A percentile compares a stretch with the other conserved stretches of the same genome.
Evolutionary conservation across 2,329 filamentous ascomycete genomes (phyloP).

Genomic region (Pyrenophora teres): DNA sequence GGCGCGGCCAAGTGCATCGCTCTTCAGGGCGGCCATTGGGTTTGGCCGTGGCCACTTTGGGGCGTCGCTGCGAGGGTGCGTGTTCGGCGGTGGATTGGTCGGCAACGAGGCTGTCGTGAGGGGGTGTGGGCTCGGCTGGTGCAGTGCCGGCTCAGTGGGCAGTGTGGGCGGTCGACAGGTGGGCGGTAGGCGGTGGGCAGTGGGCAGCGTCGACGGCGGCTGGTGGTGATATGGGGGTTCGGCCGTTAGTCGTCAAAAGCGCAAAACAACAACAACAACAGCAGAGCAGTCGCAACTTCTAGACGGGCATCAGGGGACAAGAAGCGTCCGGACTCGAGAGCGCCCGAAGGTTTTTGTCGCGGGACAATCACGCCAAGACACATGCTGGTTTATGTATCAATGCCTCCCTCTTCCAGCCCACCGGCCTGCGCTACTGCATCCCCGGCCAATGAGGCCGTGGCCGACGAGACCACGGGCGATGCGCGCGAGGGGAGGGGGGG

Average conservation of each 20-base stretch:
- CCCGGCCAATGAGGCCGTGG: slow-evolving; percentile 19
- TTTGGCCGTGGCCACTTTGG: slow-evolving; percentile 11
- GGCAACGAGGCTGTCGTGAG: slow-evolving; percentile 3
- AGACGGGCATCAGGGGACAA: slow-evolving; percentile 14
- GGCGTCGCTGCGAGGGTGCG: slow-evolving; percentile 10
- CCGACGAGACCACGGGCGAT: slow-evolving; percentile 15
- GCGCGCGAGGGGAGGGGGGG: slow-evolving; percentile 6
- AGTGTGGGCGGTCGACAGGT: neutral
- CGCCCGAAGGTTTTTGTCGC: slow-evolving; percentile 23
- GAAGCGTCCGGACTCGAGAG: slow-evolving; percentile 10
- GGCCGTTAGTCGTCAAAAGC: slow-evolving; percentile 17
- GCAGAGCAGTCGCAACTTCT: slow-evolving; percentile 3
- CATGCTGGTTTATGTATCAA: slow-evolving; percentile 6
- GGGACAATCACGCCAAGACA: slow-evolving; percentile 19
- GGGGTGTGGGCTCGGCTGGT: slow-evolving; percentile 12
- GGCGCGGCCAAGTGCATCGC: slow-evolving; percentile 25
- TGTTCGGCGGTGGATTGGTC: slow-evolving; percentile 2
- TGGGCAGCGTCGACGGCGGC: neutral
- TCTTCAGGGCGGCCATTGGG: slow-evolving; percentile 39
- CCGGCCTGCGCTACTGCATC: slow-evolving; percentile 20
- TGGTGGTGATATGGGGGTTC: slow-evolving; percentile 1
- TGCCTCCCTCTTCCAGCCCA: slow-evolving; percentile 17
- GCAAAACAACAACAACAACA: slow-evolving; percentile 13
- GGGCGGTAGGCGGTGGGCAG: neutral
- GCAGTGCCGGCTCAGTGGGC: slow-evolving; percentile 10